Evolutionary conservation across 2,329 filamentous ascomycete species (phyloP).

Genomic region (Ophiocordyceps camponoti-leonardi): DNA sequence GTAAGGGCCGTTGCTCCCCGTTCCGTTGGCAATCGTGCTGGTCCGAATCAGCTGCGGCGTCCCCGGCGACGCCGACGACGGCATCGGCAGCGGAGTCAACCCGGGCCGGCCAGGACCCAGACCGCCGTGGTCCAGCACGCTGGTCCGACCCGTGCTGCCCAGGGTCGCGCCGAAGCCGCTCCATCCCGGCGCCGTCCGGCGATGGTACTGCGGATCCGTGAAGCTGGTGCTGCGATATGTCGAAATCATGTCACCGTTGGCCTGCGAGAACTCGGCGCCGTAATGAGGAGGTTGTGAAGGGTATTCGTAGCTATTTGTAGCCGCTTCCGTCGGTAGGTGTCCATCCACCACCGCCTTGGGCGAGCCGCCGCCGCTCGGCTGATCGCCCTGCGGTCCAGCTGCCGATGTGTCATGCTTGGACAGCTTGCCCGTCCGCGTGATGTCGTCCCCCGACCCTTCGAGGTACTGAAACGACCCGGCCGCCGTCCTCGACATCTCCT

Average conservation of each 20-base stretch:
- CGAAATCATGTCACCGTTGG: conserved; percentile 34
- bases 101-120: conserved; percentile 24
- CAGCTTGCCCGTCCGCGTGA: conserved; percentile 20
- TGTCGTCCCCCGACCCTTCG: conserved; percentile 29
- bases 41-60: conserved; percentile 36
- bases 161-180: conserved; percentile 21
- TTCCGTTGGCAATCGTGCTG: conserved; percentile 29
- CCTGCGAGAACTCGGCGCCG: conserved; percentile 20
- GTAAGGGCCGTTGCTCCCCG: conserved; percentile 30
- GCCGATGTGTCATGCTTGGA: conserved; percentile 18
- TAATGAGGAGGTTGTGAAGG: conserved; percentile 24
- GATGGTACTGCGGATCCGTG: conserved; percentile 28
- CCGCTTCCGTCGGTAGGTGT: conserved; percentile 17
- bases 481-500: conserved; percentile 32
- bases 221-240: conserved; percentile 36
- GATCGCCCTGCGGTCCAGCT: conserved; percentile 19
- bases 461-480: conserved; percentile 31
- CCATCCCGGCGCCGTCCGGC: conserved; percentile 20
- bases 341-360: conserved; percentile 24
- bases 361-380: conserved; percentile 20
- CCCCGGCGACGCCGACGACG: conserved; percentile 17
- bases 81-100: conserved; percentile 30
- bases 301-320: conserved; percentile 29
- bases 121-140: conserved; percentile 19
- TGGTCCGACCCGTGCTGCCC: conserved; percentile 20